Evolutionary conservation across 1,284 basidiomycete genomes (phyloP), one percentile per base, ranked within the genome.

Genomic region (Trichosporon asahii): DNA sequence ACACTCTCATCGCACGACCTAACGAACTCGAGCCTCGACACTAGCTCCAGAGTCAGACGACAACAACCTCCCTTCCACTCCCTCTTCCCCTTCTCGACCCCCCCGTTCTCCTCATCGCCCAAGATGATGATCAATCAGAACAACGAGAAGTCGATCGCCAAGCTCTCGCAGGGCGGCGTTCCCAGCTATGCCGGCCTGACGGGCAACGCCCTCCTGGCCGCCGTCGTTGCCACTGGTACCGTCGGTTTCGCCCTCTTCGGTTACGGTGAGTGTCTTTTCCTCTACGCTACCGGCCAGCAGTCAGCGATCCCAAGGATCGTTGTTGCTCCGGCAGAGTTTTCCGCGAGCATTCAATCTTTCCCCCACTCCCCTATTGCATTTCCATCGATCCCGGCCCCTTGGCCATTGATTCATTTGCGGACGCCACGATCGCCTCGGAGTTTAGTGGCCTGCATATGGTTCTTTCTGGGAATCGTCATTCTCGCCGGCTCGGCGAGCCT

Each of bases 141-240:
- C 61, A 66, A 70, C 53, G 65, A 72, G 21, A 61, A n/a, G 29
- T 61, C 57, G 9, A 14, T 31, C 27, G 57, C 57, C 57, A 61
- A 61, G 57, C 57, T 61, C 27, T 11, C 57, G 12, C 21, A 61
- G 57, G 15, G 29, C 57, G 57, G 57, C 18, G 57, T 61, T 27
- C 57, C 57, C 29, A 21, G 70, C 49, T 82, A 76, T 65, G 80
- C 74, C 61, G 79, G 79, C 53, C 71, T 81, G 15, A 79, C 76
- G 66, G 79, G 81, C 64, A 74, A 78, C 63, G 65, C 74, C 9
- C 71, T 82, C 53, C 72, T 82, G 23, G 77, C 77, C 65, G 72
- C 76, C 66, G 76, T 82, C 57, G 81, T 82, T 65, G 78, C 73
- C 31, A 81, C 76, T 55, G 81, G 80, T 25, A 82, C 81, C 27